phyloP scores from a whole-genome alignment of 1,139 yeast genomes.

The Diutina ranongensis region DNA sequence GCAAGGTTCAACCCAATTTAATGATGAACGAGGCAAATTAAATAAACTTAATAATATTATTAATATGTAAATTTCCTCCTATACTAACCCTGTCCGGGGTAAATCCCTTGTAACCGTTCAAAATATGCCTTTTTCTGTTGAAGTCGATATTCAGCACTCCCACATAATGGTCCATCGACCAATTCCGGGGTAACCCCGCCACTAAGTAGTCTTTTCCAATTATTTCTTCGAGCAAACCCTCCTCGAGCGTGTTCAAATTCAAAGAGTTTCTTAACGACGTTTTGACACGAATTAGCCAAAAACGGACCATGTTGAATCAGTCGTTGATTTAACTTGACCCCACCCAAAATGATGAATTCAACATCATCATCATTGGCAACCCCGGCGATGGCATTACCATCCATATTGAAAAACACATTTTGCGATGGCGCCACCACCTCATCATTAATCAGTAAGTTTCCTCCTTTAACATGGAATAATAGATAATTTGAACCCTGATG shows the following conservation, averaged over 20 bases:
- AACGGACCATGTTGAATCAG: constrained; percentile 87
- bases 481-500: constrained; percentile 64
- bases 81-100: no score
- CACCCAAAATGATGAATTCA: constrained; percentile 65
- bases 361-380: constrained; percentile 15
- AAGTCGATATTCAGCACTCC: neutral
- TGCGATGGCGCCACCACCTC: constrained; percentile 31
- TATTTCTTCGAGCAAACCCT: neutral
- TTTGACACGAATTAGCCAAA: constrained; percentile 55
- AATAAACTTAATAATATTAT: no score
- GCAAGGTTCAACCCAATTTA: no score
- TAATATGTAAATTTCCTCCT: no score
- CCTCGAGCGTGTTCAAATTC: neutral
- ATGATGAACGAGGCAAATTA: no score
- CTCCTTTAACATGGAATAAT: constrained; percentile 59
- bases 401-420: constrained; percentile 57
- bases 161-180: neutral
- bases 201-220: neutral
- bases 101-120: no score
- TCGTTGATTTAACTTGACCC: constrained; percentile 63
- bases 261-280: constrained; percentile 25
- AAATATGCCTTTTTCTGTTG: neutral
- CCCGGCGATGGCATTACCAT: constrained; percentile 40
- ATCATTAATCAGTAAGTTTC: constrained; percentile 34
- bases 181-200: neutral